A percentile compares a stretch with the other conserved stretches of the same genome.
phyloP scores from a whole-genome alignment of 2,329 filamentous ascomycete genomes.

The Microdochium trichocladiopsis region DNA sequence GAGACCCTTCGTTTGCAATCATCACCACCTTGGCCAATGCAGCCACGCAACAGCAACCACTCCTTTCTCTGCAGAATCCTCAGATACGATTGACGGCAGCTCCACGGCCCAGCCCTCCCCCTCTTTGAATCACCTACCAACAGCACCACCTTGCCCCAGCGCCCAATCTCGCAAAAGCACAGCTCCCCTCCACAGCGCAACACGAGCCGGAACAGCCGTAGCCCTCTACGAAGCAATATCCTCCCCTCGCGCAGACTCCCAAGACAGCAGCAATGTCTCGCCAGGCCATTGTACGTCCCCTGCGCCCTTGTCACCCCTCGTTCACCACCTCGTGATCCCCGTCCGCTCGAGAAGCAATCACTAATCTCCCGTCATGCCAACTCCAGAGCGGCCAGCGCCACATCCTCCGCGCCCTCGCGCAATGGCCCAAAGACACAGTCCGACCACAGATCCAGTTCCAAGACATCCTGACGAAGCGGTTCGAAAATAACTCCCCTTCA shows the following conservation, averaged over 20 bases:
- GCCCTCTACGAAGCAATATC: no score
- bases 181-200: no score
- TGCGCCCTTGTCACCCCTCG: background rate
- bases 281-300: constrained; percentile 1
- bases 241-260: constrained; percentile 2
- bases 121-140: no score
- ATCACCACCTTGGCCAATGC: background rate
- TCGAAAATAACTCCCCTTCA: constrained; percentile 23
- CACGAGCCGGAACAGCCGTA: no score
- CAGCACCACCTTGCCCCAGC: no score
- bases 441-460: constrained; percentile 58
- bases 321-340: background rate
- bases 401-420: constrained; percentile 41
- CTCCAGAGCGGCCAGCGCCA: constrained; percentile 35
- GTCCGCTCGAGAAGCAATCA: background rate
- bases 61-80: no score
- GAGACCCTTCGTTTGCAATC: background rate
- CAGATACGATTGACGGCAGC: no score
- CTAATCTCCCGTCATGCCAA: background rate
- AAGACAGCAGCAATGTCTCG: constrained; percentile 1
- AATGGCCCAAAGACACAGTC: constrained; percentile 58
- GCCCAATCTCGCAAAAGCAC: no score
- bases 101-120: no score
- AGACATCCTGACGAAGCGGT: constrained; percentile 40
- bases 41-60: background rate